Evolutionary conservation across 108 stramenopile species (phyloP).

Genomic region (Chaetoceros tenuissimus): DNA sequence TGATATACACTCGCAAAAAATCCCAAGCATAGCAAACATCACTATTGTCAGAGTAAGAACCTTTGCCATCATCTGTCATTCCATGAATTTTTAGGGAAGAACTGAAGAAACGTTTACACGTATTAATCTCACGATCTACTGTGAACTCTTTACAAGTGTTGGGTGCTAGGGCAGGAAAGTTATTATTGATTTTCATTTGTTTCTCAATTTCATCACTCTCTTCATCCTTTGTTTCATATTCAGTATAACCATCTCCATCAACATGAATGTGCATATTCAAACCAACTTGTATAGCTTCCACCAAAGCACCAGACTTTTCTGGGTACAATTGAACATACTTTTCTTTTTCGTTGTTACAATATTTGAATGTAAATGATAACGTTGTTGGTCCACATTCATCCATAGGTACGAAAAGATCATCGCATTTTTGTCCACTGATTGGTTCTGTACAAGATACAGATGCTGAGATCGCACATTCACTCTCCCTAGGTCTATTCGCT

Average conservation of each 20-base stretch:
- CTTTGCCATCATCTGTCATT: too few relatives aligned
- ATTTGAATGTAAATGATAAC: not conserved
- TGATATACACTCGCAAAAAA: not conserved
- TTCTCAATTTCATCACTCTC: too few relatives aligned
- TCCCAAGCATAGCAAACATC: not conserved
- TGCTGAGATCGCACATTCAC: not conserved
- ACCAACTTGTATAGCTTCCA: not conserved
- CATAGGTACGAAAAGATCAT: not conserved
- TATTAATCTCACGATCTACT: not conserved
- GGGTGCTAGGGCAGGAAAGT: not conserved
- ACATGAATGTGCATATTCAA: too few relatives aligned
- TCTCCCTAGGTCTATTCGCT: too few relatives aligned
- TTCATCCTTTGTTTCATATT: too few relatives aligned
- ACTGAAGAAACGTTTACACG: not conserved
- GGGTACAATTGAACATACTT: not conserved
- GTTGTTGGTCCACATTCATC: not conserved
- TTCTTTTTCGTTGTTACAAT: not conserved
- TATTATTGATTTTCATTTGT: not conserved
- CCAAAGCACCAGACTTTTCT: not conserved
- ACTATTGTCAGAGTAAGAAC: too few relatives aligned
- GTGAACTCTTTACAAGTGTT: not conserved
- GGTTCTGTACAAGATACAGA: not conserved
- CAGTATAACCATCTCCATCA: too few relatives aligned
- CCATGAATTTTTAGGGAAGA: not conserved
- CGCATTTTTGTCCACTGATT: not conserved